Percentiles rank a stretch among this genome's conserved stretches.
Conservation (phyloP, 23 red algal species). For the Gracilaria vermiculophylla region DNA sequence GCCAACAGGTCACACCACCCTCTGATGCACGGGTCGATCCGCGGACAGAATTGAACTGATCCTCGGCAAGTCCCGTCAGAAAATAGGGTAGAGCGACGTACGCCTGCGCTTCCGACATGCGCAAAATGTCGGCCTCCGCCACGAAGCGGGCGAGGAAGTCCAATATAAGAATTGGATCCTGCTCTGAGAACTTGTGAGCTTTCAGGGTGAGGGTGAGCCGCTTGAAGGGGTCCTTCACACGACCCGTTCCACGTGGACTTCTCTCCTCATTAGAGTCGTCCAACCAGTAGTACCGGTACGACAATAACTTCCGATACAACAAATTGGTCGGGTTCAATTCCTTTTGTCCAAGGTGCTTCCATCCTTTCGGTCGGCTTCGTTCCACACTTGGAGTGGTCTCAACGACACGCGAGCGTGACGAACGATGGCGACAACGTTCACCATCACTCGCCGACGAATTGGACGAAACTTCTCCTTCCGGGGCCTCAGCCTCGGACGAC, state of each 20-base stretch:
- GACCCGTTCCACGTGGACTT: not conserved
- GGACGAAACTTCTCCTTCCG: not conserved
- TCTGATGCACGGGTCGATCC: not conserved
- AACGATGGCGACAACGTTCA: not conserved
- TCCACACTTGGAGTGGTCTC: not conserved
- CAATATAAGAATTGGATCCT: not conserved
- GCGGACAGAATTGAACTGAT: not conserved
- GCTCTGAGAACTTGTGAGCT: not conserved
- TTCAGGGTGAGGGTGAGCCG: not conserved
- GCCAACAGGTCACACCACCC: slow-evolving; percentile 4
- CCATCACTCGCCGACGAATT: not conserved
- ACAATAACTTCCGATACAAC: not conserved
- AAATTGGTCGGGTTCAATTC: not conserved
- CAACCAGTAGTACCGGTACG: not conserved
- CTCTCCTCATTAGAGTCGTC: not conserved
- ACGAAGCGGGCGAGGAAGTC: not conserved
- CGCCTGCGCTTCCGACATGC: not conserved
- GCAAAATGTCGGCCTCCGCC: not conserved
- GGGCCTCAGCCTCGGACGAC: not conserved
- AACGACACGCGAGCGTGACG: no score
- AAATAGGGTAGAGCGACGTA: not conserved
- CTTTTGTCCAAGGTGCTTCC: not conserved
- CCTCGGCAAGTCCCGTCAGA: not conserved
- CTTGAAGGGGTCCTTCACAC: not conserved
- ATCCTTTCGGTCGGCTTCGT: not conserved